Percentiles rank a stretch among this genome's conserved stretches.
phyloP scores from a whole-genome alignment of 2,329 filamentous ascomycete genomes.

The Elsinoe necatrix region DNA sequence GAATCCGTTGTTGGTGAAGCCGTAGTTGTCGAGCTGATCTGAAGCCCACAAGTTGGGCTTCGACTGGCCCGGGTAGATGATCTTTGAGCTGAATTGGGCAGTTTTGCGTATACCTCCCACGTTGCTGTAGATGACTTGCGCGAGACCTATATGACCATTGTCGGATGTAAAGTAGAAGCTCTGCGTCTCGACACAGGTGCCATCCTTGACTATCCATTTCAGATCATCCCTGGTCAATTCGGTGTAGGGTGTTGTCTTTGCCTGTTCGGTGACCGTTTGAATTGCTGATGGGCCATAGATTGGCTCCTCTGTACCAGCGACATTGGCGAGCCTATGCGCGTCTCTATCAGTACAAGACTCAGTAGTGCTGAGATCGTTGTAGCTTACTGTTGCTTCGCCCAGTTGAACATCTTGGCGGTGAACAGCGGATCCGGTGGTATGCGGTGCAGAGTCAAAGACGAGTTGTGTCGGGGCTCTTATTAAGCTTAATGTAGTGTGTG shows the following conservation, averaged over 20 bases:
- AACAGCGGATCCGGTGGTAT: neutral
- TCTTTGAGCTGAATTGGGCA: slow-evolving; percentile 87
- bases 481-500: no score
- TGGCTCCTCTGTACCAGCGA: slow-evolving; percentile 92
- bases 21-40: slow-evolving; percentile 66
- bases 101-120: slow-evolving; percentile 87
- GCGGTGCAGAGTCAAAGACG: neutral
- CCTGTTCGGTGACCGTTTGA: slow-evolving; percentile 73
- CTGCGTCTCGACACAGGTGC: slow-evolving; percentile 88
- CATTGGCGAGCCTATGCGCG: slow-evolving; percentile 51
- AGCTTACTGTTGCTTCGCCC: slow-evolving; percentile 83
- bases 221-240: slow-evolving; percentile 69
- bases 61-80: slow-evolving; percentile 64
- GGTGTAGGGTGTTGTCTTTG: slow-evolving; percentile 68
- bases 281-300: slow-evolving; percentile 88
- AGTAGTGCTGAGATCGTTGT: slow-evolving; percentile 15
- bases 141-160: slow-evolving; percentile 65
- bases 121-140: slow-evolving; percentile 96
- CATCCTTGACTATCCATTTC: slow-evolving; percentile 72
- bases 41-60: slow-evolving; percentile 77
- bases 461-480: neutral
- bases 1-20: slow-evolving; percentile 75
- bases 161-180: slow-evolving; percentile 85
- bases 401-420: slow-evolving; percentile 67
- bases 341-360: slow-evolving; percentile 16